Conservation (phyloP, 2,329 filamentous ascomycete genomes). For the Exophiala aquamarina region DNA sequence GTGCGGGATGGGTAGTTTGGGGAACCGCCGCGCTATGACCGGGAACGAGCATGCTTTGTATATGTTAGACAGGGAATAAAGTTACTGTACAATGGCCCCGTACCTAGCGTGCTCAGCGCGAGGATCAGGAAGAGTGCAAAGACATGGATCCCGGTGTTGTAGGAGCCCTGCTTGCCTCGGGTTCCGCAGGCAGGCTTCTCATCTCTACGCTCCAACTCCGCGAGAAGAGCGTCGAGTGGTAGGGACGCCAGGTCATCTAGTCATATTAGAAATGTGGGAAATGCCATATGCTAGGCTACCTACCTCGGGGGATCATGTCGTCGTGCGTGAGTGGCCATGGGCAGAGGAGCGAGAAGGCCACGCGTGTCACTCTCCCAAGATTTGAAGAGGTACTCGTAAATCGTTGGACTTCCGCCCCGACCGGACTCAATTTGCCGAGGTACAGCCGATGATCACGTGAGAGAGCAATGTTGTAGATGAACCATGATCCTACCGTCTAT, state of each 20-base stretch:
- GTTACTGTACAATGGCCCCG: constrained; percentile 20
- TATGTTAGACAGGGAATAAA: constrained; percentile 11
- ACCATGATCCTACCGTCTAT: too few species aligned
- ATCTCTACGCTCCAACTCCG: constrained; percentile 52
- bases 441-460: too few species aligned
- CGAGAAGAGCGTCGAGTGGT: constrained; percentile 41
- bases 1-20: constrained; percentile 58
- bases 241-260: constrained; percentile 9
- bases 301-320: constrained; percentile 1
- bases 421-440: too few species aligned
- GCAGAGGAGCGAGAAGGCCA: too few species aligned
- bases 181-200: constrained; percentile 55
- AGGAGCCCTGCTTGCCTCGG: constrained; percentile 34
- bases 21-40: constrained; percentile 61
- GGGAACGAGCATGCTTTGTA: constrained; percentile 67
- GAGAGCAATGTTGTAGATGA: too few species aligned
- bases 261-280: background rate
- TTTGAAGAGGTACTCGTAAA: too few species aligned
- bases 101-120: constrained; percentile 59
- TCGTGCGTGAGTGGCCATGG: too few species aligned
- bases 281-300: background rate
- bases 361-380: too few species aligned
- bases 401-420: too few species aligned
- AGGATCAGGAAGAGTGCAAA: constrained; percentile 68
- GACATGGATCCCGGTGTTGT: constrained; percentile 68